Conservation (phyloP, 345 rosid genomes). For the Eucalyptus microcorys region DNA sequence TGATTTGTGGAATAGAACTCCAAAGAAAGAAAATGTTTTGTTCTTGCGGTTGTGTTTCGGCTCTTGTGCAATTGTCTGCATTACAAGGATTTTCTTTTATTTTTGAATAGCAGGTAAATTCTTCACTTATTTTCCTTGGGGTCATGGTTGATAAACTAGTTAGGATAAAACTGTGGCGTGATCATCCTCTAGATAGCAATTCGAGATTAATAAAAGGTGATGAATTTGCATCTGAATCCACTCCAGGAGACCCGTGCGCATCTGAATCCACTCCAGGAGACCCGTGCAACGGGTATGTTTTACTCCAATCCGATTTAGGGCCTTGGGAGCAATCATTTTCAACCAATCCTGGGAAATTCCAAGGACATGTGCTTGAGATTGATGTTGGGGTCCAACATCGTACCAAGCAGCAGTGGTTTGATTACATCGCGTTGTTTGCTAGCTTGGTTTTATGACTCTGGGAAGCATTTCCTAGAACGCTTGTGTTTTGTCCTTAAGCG, state of each 20-base stretch:
- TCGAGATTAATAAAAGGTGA: not conserved
- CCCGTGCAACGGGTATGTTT: not conserved
- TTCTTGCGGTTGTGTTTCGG: not conserved
- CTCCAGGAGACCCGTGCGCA: not conserved
- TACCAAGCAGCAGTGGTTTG: not conserved
- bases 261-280: not conserved
- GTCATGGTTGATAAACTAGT: not conserved
- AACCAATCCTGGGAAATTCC: not conserved
- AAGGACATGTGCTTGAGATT: not conserved
- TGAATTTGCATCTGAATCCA: not conserved
- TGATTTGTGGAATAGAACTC: not conserved
- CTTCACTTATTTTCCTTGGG: not conserved
- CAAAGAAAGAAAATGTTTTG: not conserved
- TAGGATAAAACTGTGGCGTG: not conserved
- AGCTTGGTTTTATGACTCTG: not conserved
- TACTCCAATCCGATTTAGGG: not conserved
- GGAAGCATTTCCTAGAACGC: not conserved
- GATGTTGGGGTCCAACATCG: not conserved
- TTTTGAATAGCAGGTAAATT: not conserved
- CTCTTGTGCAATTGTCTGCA: not conserved
- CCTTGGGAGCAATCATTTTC: not conserved
- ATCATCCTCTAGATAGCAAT: not conserved
- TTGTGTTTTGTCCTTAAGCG: not conserved
- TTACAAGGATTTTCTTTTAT: not conserved
- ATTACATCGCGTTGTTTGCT: not conserved